A percentile compares a stretch with the other conserved stretches of the same genome.
These are phyloP conservation scores for Panellus pusillus DNA, from an alignment of 768 basidiomycete species.

Conservation along the genomic window DNA sequence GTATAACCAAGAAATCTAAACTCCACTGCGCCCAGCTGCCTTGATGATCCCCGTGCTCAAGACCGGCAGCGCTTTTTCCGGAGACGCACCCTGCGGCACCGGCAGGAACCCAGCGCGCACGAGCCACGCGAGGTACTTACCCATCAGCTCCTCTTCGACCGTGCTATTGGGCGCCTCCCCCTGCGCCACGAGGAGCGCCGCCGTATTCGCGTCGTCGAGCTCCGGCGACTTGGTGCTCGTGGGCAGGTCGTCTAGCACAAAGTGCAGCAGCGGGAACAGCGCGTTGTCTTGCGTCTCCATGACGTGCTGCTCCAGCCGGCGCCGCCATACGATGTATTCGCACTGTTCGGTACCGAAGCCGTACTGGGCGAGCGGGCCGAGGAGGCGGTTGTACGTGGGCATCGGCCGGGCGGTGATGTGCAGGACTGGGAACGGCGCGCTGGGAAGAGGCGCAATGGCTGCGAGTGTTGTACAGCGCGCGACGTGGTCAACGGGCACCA, in stretches of 20 bases:
- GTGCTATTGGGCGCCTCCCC: conserved; percentile 44
- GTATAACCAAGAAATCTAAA: conserved; percentile 28
- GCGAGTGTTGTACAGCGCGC: conserved; percentile 80
- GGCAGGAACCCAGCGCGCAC: conserved; percentile 82
- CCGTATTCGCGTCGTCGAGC: conserved; percentile 84
- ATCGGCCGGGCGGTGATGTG: conserved; percentile 87
- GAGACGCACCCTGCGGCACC: conserved; percentile 39
- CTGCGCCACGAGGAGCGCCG: conserved; percentile 53
- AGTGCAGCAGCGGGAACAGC: conserved; percentile 94
- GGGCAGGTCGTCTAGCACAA: conserved; percentile 95
- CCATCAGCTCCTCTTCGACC: conserved; percentile 77
- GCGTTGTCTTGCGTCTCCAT: conserved; percentile 95
- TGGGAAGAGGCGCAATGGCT: conserved; percentile 56
- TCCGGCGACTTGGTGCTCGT: conserved; percentile 94
- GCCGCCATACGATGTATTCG: conserved; percentile 92
- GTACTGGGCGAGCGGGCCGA: conserved; percentile 70
- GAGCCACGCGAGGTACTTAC: conserved; percentile 90
- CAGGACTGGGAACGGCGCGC: conserved; percentile 55
- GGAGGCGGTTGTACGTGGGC: conserved; percentile 86
- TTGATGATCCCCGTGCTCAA: conserved; percentile 45
- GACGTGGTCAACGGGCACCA: conserved; percentile 97
- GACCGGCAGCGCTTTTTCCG: conserved; percentile 50
- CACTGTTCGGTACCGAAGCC: conserved; percentile 78
- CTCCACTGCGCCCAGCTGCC: conserved; percentile 71
- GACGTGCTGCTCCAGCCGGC: conserved; percentile 91